phyloP scores from a whole-genome alignment of 768 basidiomycete species.

The Trametes meyenii region DNA sequence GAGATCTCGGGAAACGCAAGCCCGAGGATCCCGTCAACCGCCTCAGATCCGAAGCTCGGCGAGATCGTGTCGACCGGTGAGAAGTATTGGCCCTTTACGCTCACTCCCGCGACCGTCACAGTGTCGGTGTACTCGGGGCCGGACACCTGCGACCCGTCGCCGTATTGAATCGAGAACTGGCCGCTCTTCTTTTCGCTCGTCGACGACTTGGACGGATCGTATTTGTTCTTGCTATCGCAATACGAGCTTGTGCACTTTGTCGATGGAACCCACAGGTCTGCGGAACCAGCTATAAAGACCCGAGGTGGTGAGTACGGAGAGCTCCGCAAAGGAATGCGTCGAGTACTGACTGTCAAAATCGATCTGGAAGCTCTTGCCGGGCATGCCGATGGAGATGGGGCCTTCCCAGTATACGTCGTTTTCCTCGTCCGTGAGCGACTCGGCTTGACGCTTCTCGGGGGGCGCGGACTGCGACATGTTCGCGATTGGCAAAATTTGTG shows the following conservation, averaged over 20 bases:
- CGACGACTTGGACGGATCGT: constrained; percentile 34
- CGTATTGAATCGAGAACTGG: constrained; percentile 39
- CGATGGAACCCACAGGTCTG: constrained; percentile 28
- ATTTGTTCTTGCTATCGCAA: constrained; percentile 27
- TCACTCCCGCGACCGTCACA: constrained; percentile 38
- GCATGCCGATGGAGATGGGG: constrained; percentile 50
- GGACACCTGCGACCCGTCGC: constrained; percentile 39
- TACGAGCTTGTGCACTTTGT: constrained; percentile 16
- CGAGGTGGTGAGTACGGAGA: background rate
- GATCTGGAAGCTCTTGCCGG: constrained; percentile 33
- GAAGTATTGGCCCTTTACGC: constrained; percentile 25
- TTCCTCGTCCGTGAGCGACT: constrained; percentile 27
- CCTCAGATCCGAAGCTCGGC: constrained; percentile 14
- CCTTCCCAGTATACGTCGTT: constrained; percentile 43
- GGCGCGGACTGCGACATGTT: background rate
- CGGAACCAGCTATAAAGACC: constrained; percentile 17
- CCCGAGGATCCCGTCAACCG: constrained; percentile 31
- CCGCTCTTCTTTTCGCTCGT: constrained; percentile 27
- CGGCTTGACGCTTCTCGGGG: constrained; percentile 21
- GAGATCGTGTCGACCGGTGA: constrained; percentile 24
- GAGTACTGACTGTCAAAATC: constrained; percentile 22
- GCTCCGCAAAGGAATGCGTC: too few relatives aligned
- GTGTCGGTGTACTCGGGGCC: constrained; percentile 39
- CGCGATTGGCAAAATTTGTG: constrained; percentile 19
- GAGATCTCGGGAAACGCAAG: constrained; percentile 30